phyloP scores from a whole-genome alignment of 495 filamentous ascomycete species.

The Cladorrhinum samala region DNA sequence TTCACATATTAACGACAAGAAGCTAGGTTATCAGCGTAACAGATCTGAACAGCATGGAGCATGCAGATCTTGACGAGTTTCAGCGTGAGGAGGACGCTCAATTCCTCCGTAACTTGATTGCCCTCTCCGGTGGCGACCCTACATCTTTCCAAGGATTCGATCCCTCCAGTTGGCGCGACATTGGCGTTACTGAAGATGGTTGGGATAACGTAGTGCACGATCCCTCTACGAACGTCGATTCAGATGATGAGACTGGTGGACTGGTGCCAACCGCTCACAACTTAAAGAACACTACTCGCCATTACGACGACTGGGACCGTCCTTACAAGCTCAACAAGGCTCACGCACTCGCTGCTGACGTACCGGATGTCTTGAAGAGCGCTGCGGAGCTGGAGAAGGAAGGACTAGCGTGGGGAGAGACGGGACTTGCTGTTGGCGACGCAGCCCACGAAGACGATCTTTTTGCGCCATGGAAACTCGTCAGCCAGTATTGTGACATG shows the following conservation, averaged over 20 bases:
- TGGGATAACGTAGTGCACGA: too few relatives aligned
- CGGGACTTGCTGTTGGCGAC: slow-evolving; percentile 24
- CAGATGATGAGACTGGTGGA: neutral
- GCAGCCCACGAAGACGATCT: slow-evolving; percentile 8
- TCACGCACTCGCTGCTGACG: slow-evolving; percentile 9
- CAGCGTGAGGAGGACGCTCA: slow-evolving; percentile 8
- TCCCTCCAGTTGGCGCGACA: slow-evolving; percentile 11
- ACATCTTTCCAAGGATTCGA: slow-evolving; percentile 14
- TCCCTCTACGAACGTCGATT: too few relatives aligned
- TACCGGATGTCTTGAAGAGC: neutral
- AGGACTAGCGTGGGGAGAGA: slow-evolving; percentile 14
- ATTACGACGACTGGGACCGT: neutral
- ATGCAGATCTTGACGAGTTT: neutral
- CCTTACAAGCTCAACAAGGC: slow-evolving; percentile 19
- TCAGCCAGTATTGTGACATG: slow-evolving; percentile 55
- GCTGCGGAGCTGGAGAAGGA: slow-evolving; percentile 12
- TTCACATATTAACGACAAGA: too few relatives aligned
- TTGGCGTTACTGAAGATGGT: neutral
- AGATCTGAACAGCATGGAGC: neutral
- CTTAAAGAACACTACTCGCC: neutral
- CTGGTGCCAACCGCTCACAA: neutral
- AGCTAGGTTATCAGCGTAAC: too few relatives aligned
- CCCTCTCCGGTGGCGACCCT: slow-evolving; percentile 8
- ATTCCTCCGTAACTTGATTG: slow-evolving; percentile 8
- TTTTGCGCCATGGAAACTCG: slow-evolving; percentile 56